Conservation (phyloP, 2,329 filamentous ascomycete genomes). For the Aspergillus uvarum region DNA sequence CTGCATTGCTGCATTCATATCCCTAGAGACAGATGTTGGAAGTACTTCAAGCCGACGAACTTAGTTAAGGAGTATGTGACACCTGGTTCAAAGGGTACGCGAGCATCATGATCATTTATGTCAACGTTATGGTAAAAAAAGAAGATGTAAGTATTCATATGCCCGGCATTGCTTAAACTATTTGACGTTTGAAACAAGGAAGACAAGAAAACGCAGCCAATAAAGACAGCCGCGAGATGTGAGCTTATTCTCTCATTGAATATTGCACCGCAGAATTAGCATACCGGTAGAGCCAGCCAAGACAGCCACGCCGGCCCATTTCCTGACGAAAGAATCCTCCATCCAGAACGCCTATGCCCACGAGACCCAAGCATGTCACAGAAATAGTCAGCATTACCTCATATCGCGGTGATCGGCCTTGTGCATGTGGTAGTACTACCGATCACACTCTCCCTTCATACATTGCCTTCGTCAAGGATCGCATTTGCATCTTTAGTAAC, state of each 20-base stretch:
- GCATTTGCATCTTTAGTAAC: conserved; percentile 43
- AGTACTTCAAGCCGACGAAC: no score
- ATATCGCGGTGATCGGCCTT: conserved; percentile 8
- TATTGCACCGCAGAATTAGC: background rate
- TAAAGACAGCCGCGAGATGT: background rate
- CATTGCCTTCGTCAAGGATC: conserved; percentile 37
- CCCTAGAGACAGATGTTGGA: no score
- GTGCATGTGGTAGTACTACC: background rate
- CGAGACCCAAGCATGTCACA: background rate
- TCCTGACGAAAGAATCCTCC: conserved; percentile 5
- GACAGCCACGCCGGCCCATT: background rate
- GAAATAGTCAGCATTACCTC: conserved; percentile 8
- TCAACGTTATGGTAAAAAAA: background rate
- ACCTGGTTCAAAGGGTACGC: background rate
- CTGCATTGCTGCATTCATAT: no score
- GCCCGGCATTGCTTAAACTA: background rate
- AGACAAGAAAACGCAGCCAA: background rate
- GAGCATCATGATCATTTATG: background rate
- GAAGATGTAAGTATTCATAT: background rate
- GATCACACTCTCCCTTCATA: conserved; percentile 19
- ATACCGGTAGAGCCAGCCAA: background rate
- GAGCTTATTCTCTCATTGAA: background rate
- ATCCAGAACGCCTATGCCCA: conserved; percentile 13
- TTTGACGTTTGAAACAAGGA: background rate
- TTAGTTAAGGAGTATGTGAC: background rate